These are phyloP conservation scores for Hypholoma fasciculare DNA, from an alignment of 768 basidiomycete species.

Conservation along the genomic window DNA sequence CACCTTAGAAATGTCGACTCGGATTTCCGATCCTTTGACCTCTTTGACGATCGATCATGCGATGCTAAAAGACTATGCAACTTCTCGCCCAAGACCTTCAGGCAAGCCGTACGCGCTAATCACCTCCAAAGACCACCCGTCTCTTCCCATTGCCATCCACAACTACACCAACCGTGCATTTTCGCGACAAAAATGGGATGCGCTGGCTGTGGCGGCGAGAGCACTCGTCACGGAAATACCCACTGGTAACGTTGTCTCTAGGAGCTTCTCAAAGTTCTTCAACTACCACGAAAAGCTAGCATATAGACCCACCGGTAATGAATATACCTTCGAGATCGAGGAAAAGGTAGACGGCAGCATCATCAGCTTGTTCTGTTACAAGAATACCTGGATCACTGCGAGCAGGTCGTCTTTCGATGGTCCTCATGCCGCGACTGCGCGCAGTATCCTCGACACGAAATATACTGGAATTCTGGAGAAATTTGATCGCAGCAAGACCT, in stretches of 20 bases:
- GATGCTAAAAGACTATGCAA: constrained; percentile 1
- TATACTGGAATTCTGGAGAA: constrained; percentile 16
- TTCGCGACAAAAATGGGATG: constrained; percentile 12
- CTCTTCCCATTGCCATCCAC: constrained; percentile 20
- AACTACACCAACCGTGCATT: constrained; percentile 21
- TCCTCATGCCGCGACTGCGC: constrained; percentile 16
- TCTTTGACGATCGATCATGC: constrained; percentile 1
- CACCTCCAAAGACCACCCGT: constrained; percentile 20
- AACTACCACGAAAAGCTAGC: constrained; percentile 22
- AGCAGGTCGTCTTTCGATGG: constrained; percentile 20
- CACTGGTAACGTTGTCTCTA: constrained; percentile 21
- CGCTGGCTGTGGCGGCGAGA: constrained; percentile 18
- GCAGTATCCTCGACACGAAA: constrained; percentile 17
- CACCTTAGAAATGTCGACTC: not conserved
- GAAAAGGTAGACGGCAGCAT: constrained; percentile 27
- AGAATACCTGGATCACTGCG: constrained; percentile 14
- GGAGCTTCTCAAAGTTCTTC: constrained; percentile 26
- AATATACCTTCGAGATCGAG: constrained; percentile 20
- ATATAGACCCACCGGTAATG: constrained; percentile 21
- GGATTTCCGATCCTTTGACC: not conserved
- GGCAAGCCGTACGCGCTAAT: constrained; percentile 12
- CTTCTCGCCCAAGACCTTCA: not conserved
- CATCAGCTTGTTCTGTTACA: constrained; percentile 22
- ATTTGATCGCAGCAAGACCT: constrained; percentile 20
- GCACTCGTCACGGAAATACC: constrained; percentile 17